Conservation (phyloP, 352 stramenopile species). For the Globisporangium radiosum region DNA sequence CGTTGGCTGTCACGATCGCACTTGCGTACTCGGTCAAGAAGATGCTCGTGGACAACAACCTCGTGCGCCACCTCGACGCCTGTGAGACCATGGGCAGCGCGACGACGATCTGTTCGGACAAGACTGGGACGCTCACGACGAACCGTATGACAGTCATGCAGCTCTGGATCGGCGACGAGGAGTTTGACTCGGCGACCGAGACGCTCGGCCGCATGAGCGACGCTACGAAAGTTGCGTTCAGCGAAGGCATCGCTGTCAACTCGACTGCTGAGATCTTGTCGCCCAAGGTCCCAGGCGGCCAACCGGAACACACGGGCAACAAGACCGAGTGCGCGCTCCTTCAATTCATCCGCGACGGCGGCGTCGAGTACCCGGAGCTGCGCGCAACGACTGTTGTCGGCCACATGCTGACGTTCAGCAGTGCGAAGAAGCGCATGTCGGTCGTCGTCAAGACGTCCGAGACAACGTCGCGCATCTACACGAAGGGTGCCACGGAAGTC, state of each 20-base stretch:
- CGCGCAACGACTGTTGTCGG: constrained; percentile 28
- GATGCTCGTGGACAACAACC: constrained; percentile 86
- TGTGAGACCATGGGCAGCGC: constrained; percentile 91
- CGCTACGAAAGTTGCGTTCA: constrained; percentile 32
- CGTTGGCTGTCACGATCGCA: constrained; percentile 95
- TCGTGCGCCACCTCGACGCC: constrained; percentile 77
- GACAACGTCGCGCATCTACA: constrained; percentile 47
- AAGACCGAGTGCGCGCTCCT: constrained; percentile 63
- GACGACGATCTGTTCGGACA: constrained; percentile 93
- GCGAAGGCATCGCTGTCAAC: constrained; percentile 42
- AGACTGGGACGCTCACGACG: constrained; percentile 94
- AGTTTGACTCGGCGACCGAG: constrained; percentile 31
- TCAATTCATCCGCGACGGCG: constrained; percentile 44
- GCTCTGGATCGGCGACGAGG: constrained; percentile 48
- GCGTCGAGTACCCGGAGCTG: constrained; percentile 38
- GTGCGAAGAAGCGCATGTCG: constrained; percentile 67
- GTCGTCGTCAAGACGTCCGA: constrained; percentile 41
- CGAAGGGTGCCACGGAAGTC: constrained; percentile 53
- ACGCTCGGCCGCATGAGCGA: constrained; percentile 21
- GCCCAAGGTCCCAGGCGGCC: constrained; percentile 31
- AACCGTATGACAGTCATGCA: constrained; percentile 95
- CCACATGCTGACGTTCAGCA: constrained; percentile 65
- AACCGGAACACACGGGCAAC: constrained; percentile 58
- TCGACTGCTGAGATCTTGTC: constrained; percentile 55
- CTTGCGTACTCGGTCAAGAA: constrained; percentile 91